Conservation (phyloP, 2,329 filamentous ascomycete genomes). For the Alternaria tenuissima region DNA sequence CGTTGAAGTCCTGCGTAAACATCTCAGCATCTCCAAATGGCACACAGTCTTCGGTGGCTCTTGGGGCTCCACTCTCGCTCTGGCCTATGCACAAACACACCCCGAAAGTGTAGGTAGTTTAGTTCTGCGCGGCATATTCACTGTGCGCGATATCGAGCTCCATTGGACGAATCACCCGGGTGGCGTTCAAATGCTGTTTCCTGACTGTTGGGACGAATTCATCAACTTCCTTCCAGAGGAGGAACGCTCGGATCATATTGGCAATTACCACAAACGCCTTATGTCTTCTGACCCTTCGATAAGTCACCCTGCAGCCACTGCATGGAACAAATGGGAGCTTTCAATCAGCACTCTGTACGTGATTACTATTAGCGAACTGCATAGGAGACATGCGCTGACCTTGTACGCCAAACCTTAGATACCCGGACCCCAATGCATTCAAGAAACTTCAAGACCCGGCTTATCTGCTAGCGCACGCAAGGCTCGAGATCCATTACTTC, state of each 20-base stretch:
- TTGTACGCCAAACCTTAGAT: slow-evolving; percentile 34
- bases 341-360: slow-evolving; percentile 38
- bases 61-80: slow-evolving; percentile 57
- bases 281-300: slow-evolving; percentile 43
- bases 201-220: slow-evolving; percentile 52
- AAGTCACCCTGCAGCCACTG: slow-evolving; percentile 43
- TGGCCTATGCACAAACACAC: slow-evolving; percentile 57
- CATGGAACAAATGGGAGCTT: slow-evolving; percentile 51
- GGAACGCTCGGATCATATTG: slow-evolving; percentile 49
- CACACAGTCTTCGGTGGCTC: slow-evolving; percentile 58
- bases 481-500: slow-evolving; percentile 57
- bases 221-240: slow-evolving; percentile 48
- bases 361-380: slow-evolving; percentile 10
- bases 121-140: slow-evolving; percentile 56
- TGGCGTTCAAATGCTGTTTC: slow-evolving; percentile 47
- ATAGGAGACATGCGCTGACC: neutral
- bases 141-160: slow-evolving; percentile 48
- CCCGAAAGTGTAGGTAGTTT: slow-evolving; percentile 51
- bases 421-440: slow-evolving; percentile 25
- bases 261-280: slow-evolving; percentile 53
- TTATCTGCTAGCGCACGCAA: slow-evolving; percentile 49
- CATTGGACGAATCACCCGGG: slow-evolving; percentile 38
- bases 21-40: slow-evolving; percentile 56
- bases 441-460: slow-evolving; percentile 41
- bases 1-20: slow-evolving; percentile 55